Percentiles rank a stretch among this genome's conserved stretches.
Conservation (phyloP, 176 grass and related monocot genomes). For the Pontederia crassipes region DNA sequence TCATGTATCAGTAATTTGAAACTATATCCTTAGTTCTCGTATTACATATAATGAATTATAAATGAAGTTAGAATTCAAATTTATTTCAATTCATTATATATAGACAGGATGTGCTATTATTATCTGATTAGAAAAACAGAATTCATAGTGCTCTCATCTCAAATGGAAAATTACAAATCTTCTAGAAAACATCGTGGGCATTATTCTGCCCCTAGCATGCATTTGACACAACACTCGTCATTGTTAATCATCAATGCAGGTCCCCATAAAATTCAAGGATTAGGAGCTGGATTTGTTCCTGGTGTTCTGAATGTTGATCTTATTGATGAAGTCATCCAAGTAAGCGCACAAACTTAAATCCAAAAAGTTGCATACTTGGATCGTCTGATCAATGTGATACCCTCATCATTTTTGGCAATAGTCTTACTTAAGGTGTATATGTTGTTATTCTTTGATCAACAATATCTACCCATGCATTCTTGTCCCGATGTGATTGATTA, state of each 20-base stretch:
- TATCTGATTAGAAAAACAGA: no score
- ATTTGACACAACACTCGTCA: conserved; percentile 9
- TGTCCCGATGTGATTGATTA: neutral
- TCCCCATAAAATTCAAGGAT: conserved; percentile 92
- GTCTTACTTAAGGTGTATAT: neutral
- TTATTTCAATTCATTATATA: no score
- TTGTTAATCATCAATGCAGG: conserved; percentile 25
- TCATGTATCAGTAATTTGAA: no score
- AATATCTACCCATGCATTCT: neutral
- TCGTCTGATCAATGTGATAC: no score
- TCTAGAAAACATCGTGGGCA: conserved; percentile 16
- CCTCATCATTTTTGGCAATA: neutral
- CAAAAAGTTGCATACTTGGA: neutral
- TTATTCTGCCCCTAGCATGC: conserved; percentile 5
- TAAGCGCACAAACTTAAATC: conserved; percentile 4
- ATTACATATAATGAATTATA: no score
- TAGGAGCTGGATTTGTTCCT: conserved; percentile 88
- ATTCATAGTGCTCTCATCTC: no score
- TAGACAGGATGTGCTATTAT: neutral
- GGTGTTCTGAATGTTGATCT: conserved; percentile 60
- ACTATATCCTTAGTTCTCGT: no score
- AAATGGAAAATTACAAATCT: neutral
- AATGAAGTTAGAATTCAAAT: no score
- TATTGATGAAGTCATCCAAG: conserved; percentile 62
- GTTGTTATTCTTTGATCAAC: neutral